phyloP scores from a whole-genome alignment of 805 yeast genomes.

The Lipomyces mesembrius region DNA sequence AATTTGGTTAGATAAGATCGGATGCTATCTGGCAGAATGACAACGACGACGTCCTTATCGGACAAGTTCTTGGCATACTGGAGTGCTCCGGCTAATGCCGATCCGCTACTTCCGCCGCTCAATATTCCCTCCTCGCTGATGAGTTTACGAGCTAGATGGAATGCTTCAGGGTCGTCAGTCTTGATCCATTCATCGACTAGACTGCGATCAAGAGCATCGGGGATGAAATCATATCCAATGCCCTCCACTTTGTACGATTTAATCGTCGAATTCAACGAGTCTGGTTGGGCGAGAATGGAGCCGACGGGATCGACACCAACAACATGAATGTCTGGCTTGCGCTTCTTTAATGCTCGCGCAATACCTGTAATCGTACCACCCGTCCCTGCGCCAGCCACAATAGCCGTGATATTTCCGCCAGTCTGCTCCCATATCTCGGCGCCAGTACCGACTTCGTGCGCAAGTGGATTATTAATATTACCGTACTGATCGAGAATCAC shows the following conservation, averaged over 20 bases:
- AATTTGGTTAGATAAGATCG: slow-evolving; percentile 86
- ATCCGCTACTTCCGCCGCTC: slow-evolving; percentile 89
- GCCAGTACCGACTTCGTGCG: slow-evolving; percentile 85
- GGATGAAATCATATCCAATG: slow-evolving; percentile 87
- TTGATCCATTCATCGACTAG: slow-evolving; percentile 80
- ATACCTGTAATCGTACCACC: slow-evolving; percentile 92
- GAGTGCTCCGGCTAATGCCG: slow-evolving; percentile 79
- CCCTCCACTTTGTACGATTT: slow-evolving; percentile 82
- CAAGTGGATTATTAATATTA: slow-evolving; percentile 77
- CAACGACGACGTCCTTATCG: slow-evolving; percentile 76
- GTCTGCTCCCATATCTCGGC: slow-evolving; percentile 84
- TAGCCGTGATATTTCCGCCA: slow-evolving; percentile 66
- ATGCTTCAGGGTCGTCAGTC: slow-evolving; percentile 81
- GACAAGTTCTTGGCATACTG: slow-evolving; percentile 69
- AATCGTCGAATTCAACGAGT: slow-evolving; percentile 60
- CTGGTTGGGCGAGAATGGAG: slow-evolving; percentile 82
- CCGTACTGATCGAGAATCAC: slow-evolving; percentile 83
- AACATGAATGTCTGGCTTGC: slow-evolving; percentile 63
- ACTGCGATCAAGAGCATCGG: slow-evolving; percentile 72
- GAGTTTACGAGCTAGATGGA: slow-evolving; percentile 77
- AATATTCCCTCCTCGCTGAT: slow-evolving; percentile 84
- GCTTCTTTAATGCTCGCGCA: slow-evolving; percentile 73
- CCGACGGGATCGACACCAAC: slow-evolving; percentile 89
- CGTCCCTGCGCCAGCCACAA: slow-evolving; percentile 93
- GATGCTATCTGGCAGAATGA: slow-evolving; percentile 82